Conservation (phyloP, 2,329 filamentous ascomycete genomes). For the Xylaria hypoxylon region DNA sequence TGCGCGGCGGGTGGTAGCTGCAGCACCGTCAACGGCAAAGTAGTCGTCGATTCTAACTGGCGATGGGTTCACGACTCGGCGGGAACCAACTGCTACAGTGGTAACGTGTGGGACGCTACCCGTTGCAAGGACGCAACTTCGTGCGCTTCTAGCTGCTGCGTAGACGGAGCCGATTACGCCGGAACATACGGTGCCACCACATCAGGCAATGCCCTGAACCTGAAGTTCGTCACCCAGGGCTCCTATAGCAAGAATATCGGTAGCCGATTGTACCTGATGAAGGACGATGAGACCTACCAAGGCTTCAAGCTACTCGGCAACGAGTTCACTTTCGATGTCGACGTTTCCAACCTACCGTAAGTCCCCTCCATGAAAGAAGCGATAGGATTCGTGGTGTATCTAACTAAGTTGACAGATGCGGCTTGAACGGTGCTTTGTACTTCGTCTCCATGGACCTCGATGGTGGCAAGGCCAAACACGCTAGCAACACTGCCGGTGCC, state of each 20-base stretch:
- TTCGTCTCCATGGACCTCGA: slow-evolving; percentile 66
- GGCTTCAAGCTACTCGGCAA: slow-evolving; percentile 68
- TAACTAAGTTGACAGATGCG: slow-evolving; percentile 56
- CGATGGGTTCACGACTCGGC: slow-evolving; percentile 60
- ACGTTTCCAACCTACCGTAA: slow-evolving; percentile 65
- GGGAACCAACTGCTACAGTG: slow-evolving; percentile 61
- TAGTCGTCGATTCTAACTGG: slow-evolving; percentile 64
- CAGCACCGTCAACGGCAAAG: slow-evolving; percentile 55
- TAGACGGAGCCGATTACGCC: slow-evolving; percentile 60
- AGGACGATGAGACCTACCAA: slow-evolving; percentile 65
- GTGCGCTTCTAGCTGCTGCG: slow-evolving; percentile 56
- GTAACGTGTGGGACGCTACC: slow-evolving; percentile 54
- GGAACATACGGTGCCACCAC: slow-evolving; percentile 61
- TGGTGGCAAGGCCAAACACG: slow-evolving; percentile 60
- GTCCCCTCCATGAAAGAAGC: slow-evolving; percentile 14
- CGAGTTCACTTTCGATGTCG: slow-evolving; percentile 73
- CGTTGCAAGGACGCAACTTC: slow-evolving; percentile 53
- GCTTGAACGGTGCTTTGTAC: slow-evolving; percentile 73
- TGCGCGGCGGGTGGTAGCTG: slow-evolving; percentile 58
- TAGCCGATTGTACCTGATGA: slow-evolving; percentile 68
- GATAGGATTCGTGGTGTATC: not conserved
- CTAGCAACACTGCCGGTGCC: slow-evolving; percentile 60
- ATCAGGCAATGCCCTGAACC: slow-evolving; percentile 57
- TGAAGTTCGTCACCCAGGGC: slow-evolving; percentile 64
- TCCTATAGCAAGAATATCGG: slow-evolving; percentile 54